Base-by-base conservation (phyloP, 2,329 filamentous ascomycete species). In the Aspergillus ochraceoroseus region DNA sequence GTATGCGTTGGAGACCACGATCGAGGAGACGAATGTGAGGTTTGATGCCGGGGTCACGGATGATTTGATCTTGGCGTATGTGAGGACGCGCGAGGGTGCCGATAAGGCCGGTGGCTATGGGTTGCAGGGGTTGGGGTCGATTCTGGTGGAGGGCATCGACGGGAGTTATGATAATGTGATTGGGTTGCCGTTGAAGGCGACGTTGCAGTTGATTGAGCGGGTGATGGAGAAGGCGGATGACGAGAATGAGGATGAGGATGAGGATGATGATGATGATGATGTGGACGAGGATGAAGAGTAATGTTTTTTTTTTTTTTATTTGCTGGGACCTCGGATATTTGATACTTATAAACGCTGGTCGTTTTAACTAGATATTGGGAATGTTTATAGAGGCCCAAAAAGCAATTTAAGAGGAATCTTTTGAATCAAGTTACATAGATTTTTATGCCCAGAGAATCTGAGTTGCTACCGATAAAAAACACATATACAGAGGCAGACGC, bases 61-160 rank as follows among this genome's bases (percentile, higher is more conserved):
- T 67, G 88, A 94, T 44, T 76, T 95, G 52, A 82, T 96, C 44
- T 71, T 87, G 53, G 77, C 77, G 38, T 76, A 76, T 62, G 73
- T 76, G 35, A 58, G 61, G 44, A 95, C 90, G 14, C 75, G 90
- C 40, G 92, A 98, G 71, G 92, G 92, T 2, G 88, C 80, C 7
- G 92, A 96, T 65, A 98, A 96, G 72, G 92, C 92, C 0, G 92
- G 92, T 2, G 92, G 92, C 0, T 98, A 98, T 65, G 92, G 87
- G 1, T 78, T 98, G 38, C 92, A 98, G 66, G 92, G 90, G 0
- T 72, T 90, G 7, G 92, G 86, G 1, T 83, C 85, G 6, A 81
- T 95, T 61, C 66, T 98, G 42, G 81, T 98, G 8, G 88, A 95
- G 63, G 83, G 76, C 64, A 85, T 98, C 50, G 86, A 95, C 49